A percentile compares a stretch with the other conserved stretches of the same genome.
These are phyloP conservation scores for Nyssa sinensis DNA, from an alignment of 148 eudicot genomes.

Conservation along the genomic window DNA sequence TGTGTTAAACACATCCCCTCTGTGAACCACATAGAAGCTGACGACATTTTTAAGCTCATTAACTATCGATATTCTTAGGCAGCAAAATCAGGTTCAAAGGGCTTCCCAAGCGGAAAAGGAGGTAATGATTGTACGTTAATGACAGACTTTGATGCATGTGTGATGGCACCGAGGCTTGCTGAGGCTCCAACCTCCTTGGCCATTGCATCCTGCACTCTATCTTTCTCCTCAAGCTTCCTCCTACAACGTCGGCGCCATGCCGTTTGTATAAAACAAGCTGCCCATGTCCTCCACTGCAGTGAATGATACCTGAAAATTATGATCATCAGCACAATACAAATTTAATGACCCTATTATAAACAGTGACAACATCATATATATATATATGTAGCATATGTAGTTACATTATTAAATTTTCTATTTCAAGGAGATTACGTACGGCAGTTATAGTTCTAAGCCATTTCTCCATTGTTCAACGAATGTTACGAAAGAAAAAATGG, in stretches of 20 bases:
- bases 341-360: too few species aligned
- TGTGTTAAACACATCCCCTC: too few species aligned
- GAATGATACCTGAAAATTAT: slow-evolving; percentile 33
- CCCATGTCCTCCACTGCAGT: slow-evolving; percentile 48
- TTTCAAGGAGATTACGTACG: too few species aligned
- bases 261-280: slow-evolving; percentile 42
- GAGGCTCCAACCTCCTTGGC: slow-evolving; percentile 12
- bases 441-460: too few species aligned
- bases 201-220: slow-evolving; percentile 15
- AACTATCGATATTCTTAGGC: slow-evolving; percentile 8
- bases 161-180: slow-evolving; percentile 22
- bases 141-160: slow-evolving; percentile 26
- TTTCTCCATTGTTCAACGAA: too few species aligned
- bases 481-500: too few species aligned
- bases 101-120: slow-evolving; percentile 18
- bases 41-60: too few species aligned
- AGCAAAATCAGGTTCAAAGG: slow-evolving; percentile 23
- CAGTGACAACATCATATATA: too few species aligned
- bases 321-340: slow-evolving; percentile 5
- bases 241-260: slow-evolving; percentile 34
- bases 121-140: slow-evolving; percentile 17
- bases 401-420: too few species aligned
- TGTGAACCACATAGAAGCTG: too few species aligned
- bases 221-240: slow-evolving; percentile 29
- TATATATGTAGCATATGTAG: too few species aligned